A percentile compares a stretch with the other conserved stretches of the same genome.
These are phyloP conservation scores for Zoysia pacifica DNA, from an alignment of 176 grass and related monocot species.

Conservation along the genomic window DNA sequence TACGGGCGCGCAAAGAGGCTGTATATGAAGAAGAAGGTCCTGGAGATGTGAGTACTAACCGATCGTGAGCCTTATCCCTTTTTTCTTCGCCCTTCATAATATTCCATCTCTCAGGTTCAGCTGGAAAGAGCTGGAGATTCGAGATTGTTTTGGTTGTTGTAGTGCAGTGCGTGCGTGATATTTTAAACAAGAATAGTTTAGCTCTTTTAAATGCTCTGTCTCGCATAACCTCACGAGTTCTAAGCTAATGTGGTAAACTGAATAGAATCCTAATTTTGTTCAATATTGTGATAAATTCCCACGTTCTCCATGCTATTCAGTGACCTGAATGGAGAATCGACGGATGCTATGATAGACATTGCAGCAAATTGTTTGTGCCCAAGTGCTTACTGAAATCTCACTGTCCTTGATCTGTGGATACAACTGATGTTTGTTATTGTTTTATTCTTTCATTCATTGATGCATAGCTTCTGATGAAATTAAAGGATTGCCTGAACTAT, in stretches of 20 bases:
- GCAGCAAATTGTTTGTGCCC: background rate
- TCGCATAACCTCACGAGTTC: background rate
- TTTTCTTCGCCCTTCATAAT: background rate
- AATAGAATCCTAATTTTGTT: conserved; percentile 21
- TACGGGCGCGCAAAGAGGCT: conserved; percentile 64
- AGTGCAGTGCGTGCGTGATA: background rate
- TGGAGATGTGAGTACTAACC: conserved; percentile 69
- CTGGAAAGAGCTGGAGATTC: background rate
- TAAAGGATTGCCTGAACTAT: background rate
- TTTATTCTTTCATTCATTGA: background rate
- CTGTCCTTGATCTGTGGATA: background rate
- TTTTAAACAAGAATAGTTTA: background rate
- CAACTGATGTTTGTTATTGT: background rate
- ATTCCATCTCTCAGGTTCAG: background rate
- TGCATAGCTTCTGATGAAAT: background rate
- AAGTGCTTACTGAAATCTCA: background rate
- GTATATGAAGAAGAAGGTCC: conserved; percentile 78
- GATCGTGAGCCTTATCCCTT: background rate
- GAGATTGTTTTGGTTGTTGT: background rate
- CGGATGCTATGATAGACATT: background rate
- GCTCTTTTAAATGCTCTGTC: conserved; percentile 14
- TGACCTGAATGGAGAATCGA: background rate
- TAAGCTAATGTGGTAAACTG: background rate
- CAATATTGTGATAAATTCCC: background rate
- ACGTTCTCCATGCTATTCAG: background rate